phyloP scores from a whole-genome alignment of 352 stramenopile species.

The Phytophthora palmivora region DNA sequence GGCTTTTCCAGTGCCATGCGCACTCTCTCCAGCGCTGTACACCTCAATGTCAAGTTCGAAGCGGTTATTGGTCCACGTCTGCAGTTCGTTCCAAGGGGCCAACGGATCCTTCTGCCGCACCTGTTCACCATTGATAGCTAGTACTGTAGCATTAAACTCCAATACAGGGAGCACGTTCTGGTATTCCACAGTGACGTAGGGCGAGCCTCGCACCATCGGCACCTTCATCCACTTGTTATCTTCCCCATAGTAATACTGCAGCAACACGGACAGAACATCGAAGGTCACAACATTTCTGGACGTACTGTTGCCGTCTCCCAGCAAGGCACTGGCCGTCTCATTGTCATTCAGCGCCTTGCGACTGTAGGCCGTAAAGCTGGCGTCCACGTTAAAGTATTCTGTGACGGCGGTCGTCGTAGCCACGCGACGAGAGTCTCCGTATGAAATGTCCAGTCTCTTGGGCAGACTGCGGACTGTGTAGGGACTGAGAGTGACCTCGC shows the following conservation, averaged over 20 bases:
- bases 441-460: conserved; percentile 81
- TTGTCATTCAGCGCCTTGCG: conserved; percentile 29
- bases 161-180: conserved; percentile 68
- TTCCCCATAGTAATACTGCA: conserved; percentile 65
- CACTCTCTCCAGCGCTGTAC: conserved; percentile 53
- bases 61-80: conserved; percentile 60
- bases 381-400: conserved; percentile 87
- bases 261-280: conserved; percentile 66
- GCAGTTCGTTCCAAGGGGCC: conserved; percentile 27
- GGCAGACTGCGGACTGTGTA: conserved; percentile 82
- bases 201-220: conserved; percentile 68
- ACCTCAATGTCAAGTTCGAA: conserved; percentile 80
- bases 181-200: conserved; percentile 88
- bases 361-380: conserved; percentile 73
- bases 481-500: conserved; percentile 81
- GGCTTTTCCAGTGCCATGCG: conserved; percentile 24
- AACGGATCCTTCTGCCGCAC: conserved; percentile 40
- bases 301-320: conserved; percentile 73
- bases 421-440: conserved; percentile 79
- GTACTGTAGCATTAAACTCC: conserved; percentile 71
- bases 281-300: conserved; percentile 69
- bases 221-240: conserved; percentile 60
- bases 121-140: conserved; percentile 57
- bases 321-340: conserved; percentile 32
- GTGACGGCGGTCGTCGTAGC: conserved; percentile 63